These are phyloP conservation scores for Delphinella strobiligena DNA, from an alignment of 2,329 filamentous ascomycete species.

Conservation along the genomic window DNA sequence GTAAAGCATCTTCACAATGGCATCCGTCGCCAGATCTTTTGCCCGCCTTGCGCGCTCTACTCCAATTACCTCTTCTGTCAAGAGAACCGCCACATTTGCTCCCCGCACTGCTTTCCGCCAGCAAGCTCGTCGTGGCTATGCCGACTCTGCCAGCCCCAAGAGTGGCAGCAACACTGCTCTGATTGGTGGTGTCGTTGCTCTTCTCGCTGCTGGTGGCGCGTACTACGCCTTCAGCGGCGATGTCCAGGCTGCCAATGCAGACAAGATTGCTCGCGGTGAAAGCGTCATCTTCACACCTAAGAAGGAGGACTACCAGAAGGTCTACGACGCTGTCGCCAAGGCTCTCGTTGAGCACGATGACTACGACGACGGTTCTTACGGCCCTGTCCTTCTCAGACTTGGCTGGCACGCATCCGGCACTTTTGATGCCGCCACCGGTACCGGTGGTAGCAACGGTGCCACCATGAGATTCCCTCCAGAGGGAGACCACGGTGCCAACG, in stretches of 20 bases:
- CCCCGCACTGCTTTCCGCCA: conserved; percentile 60
- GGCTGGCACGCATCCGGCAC: conserved; percentile 94
- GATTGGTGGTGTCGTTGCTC: conserved; percentile 47
- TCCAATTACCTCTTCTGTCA: conserved; percentile 40
- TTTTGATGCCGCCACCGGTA: conserved; percentile 76
- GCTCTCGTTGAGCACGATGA: conserved; percentile 79
- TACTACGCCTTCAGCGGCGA: conserved; percentile 51
- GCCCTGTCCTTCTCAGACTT: conserved; percentile 77
- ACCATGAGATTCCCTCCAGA: conserved; percentile 95
- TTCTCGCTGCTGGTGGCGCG: conserved; percentile 51
- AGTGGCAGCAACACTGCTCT: conserved; percentile 34
- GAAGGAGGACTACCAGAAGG: conserved; percentile 84
- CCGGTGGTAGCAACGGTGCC: conserved; percentile 88
- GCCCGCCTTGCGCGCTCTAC: conserved; percentile 27
- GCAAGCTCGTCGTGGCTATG: conserved; percentile 66
- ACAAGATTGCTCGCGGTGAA: conserved; percentile 6
- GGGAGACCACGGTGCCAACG: conserved; percentile 82
- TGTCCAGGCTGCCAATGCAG: conserved; percentile 18
- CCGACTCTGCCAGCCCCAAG: conserved; percentile 35
- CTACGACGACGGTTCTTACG: conserved; percentile 94
- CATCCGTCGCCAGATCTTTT: conserved; percentile 25
- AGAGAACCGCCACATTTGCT: conserved; percentile 37
- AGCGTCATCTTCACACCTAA: conserved; percentile 57
- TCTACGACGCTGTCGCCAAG: conserved; percentile 78
- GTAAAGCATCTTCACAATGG: conserved; percentile 18